phyloP scores from a whole-genome alignment of 2,329 filamentous ascomycete genomes.

The Trematosphaeria pertusa region DNA sequence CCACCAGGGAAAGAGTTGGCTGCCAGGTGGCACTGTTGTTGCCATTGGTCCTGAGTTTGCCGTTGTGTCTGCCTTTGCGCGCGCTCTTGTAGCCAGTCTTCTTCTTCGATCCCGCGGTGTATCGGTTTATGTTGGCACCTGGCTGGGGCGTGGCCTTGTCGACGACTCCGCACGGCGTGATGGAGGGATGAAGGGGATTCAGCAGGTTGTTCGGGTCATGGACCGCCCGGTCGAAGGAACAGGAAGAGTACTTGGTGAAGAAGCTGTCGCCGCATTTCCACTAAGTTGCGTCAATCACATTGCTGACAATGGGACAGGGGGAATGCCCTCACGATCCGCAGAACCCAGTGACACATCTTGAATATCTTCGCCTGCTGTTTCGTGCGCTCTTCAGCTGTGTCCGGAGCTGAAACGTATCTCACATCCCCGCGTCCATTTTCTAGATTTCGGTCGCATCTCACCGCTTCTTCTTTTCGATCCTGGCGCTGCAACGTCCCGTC shows the following conservation, averaged over 20 bases:
- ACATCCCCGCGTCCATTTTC: constrained; percentile 3
- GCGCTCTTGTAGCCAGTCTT: neutral
- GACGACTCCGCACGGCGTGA: constrained; percentile 16
- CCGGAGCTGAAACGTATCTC: no score
- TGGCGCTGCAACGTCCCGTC: constrained; percentile 16
- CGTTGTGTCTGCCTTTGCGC: neutral
- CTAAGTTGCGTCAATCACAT: constrained; percentile 17
- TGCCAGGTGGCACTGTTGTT: neutral
- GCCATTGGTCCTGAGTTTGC: neutral
- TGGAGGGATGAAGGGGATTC: constrained; percentile 33
- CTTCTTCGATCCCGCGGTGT: constrained; percentile 4
- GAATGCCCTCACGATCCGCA: constrained; percentile 24
- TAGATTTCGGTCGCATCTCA: constrained; percentile 6
- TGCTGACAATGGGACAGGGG: neutral
- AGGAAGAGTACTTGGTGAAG: constrained; percentile 36
- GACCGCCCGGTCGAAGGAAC: constrained; percentile 32
- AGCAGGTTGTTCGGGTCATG: constrained; percentile 23
- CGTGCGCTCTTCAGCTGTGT: no score
- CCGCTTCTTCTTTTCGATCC: constrained; percentile 14
- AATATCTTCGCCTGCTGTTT: neutral
- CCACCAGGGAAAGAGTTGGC: neutral
- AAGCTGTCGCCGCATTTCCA: constrained; percentile 36
- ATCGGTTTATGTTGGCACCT: constrained; percentile 1
- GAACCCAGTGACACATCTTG: constrained; percentile 36
- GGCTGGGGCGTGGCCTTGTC: constrained; percentile 1